Percentiles rank a stretch among this genome's conserved stretches.
Evolutionary conservation across 495 filamentous ascomycete genomes (phyloP).

Genomic region (Chaetomium fimeti): DNA sequence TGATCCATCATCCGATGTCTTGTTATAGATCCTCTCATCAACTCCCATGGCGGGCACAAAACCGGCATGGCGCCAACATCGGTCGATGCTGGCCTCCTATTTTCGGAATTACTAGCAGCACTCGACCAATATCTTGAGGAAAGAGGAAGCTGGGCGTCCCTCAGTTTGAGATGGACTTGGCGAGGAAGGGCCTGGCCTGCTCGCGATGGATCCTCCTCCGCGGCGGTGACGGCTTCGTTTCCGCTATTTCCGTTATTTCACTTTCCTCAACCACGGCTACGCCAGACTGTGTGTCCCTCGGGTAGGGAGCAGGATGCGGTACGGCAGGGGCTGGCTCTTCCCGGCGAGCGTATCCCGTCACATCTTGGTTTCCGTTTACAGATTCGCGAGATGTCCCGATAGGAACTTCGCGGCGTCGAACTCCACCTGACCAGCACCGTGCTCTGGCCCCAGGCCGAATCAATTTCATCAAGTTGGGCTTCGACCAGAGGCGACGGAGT

Average conservation of each 20-base stretch:
- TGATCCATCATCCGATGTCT: not conserved
- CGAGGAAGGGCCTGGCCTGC: not conserved
- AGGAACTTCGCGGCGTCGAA: not conserved
- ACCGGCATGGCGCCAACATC: not conserved
- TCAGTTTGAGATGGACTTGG: not conserved
- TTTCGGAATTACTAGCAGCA: not conserved
- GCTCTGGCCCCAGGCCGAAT: not conserved
- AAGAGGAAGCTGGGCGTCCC: not conserved
- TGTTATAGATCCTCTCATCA: not conserved
- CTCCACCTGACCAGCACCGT: not conserved
- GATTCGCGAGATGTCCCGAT: not conserved
- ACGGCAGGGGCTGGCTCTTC: not conserved
- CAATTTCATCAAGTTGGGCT: not conserved
- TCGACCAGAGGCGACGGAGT: no score
- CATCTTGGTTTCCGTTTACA: not conserved
- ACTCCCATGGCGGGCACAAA: not conserved
- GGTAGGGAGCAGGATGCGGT: no score
- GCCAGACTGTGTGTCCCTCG: no score
- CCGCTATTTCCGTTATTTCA: no score
- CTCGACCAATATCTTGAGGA: not conserved
- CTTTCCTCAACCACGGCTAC: no score
- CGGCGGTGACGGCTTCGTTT: not conserved
- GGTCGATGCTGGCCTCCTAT: not conserved
- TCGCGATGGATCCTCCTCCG: not conserved
- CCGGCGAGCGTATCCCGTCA: not conserved